A percentile compares a stretch with the other conserved stretches of the same genome.
Evolutionary conservation across 2,329 filamentous ascomycete species (phyloP).

Genomic region (Eutypa lata): DNA sequence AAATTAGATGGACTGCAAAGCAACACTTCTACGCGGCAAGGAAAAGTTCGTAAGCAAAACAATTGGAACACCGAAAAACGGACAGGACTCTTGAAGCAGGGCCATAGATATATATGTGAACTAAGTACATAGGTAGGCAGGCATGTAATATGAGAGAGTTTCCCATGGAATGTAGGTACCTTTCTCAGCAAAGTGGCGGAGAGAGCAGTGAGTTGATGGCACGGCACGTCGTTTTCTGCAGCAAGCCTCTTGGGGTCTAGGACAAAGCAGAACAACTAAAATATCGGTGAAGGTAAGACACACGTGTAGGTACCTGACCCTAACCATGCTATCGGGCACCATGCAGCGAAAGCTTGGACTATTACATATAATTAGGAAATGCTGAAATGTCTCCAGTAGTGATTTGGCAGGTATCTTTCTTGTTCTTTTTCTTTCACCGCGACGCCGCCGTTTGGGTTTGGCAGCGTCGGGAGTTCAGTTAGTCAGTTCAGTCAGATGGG

Average conservation of each 20-base stretch:
- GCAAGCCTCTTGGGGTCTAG: constrained; percentile 29
- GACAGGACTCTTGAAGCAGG: constrained; percentile 16
- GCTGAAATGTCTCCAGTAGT: too few relatives aligned
- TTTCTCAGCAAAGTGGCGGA: constrained; percentile 22
- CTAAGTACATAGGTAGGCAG: neutral
- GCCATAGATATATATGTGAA: constrained; percentile 16
- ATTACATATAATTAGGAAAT: too few relatives aligned
- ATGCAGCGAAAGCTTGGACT: neutral
- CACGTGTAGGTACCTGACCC: constrained; percentile 2
- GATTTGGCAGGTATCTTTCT: too few relatives aligned
- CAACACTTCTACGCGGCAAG: neutral
- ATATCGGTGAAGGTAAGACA: constrained; percentile 36
- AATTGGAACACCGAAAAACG: constrained; percentile 8
- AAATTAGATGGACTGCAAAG: neutral
- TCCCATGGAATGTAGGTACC: too few relatives aligned
- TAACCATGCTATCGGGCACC: neutral
- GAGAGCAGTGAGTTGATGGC: constrained; percentile 4
- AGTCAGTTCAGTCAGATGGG: constrained; percentile 1
- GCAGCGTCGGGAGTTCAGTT: neutral
- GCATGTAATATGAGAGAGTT: too few relatives aligned
- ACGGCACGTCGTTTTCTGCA: constrained; percentile 23
- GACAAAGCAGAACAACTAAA: constrained; percentile 18
- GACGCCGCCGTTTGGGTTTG: neutral
- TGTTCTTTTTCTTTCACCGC: neutral
- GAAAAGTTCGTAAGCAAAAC: neutral